phyloP scores from a whole-genome alignment of 345 rosid genomes.

The Dipteronia dyeriana region DNA sequence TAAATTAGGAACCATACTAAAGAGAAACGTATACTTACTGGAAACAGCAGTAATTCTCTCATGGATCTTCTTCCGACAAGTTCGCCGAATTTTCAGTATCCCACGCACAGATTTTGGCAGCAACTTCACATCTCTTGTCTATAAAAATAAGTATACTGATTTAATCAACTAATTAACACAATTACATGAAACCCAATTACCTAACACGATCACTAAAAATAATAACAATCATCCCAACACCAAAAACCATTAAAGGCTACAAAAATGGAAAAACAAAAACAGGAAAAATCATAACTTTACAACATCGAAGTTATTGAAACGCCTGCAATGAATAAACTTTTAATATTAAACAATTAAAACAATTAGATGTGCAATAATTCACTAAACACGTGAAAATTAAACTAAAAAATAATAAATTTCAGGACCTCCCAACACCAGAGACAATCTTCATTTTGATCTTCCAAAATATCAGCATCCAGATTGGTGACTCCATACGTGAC shows the following conservation, averaged over 20 bases:
- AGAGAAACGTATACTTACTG: constrained; percentile 38
- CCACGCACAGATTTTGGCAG: constrained; percentile 62
- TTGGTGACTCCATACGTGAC: constrained; percentile 66
- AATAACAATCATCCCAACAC: neutral
- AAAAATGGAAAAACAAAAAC: neutral
- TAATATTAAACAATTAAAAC: constrained; percentile 1
- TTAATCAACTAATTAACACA: neutral
- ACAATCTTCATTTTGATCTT: constrained; percentile 58
- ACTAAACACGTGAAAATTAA: neutral
- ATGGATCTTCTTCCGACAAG: constrained; percentile 74
- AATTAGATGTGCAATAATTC: neutral
- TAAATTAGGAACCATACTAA: neutral
- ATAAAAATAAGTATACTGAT: constrained; percentile 4
- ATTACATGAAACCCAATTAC: neutral
- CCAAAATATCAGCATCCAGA: constrained; percentile 79
- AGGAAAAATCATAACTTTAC: neutral
- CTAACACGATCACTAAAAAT: neutral
- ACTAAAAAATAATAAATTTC: neutral
- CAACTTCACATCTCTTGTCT: constrained; percentile 81
- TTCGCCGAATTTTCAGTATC: constrained; percentile 60
- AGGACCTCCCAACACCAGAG: constrained; percentile 99
- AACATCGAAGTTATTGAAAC: neutral
- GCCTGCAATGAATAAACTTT: too few relatives aligned
- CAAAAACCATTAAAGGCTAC: neutral
- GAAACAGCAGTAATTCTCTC: constrained; percentile 80